Evolutionary conservation across 2,329 filamentous ascomycete genomes (phyloP).

Genomic region (Knufia fluminis): DNA sequence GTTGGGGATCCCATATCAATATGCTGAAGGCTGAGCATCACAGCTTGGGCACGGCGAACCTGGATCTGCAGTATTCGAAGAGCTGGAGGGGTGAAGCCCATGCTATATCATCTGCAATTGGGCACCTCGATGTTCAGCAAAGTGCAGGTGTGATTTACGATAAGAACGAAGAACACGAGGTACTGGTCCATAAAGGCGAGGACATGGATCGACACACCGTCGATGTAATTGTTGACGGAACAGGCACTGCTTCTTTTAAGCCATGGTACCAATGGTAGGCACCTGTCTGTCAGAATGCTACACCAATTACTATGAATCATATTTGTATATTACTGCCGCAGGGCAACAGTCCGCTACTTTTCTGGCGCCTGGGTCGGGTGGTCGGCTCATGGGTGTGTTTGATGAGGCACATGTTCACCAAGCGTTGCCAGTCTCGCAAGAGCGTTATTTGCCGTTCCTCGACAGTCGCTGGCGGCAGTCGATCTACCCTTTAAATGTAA

Average conservation of each 20-base stretch:
- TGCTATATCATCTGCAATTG: background rate
- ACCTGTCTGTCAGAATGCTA: too few species aligned
- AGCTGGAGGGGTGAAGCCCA: background rate
- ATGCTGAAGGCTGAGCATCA: background rate
- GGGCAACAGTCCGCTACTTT: too few species aligned
- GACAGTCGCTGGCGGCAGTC: too few species aligned
- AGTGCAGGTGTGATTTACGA: background rate
- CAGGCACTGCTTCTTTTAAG: background rate
- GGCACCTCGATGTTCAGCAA: background rate
- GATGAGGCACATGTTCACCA: too few species aligned
- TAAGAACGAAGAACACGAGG: background rate
- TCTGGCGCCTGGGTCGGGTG: too few species aligned
- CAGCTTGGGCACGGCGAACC: background rate
- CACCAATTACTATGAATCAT: too few species aligned
- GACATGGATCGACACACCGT: background rate
- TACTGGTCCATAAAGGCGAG: background rate
- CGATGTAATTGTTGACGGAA: background rate
- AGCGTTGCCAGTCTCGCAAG: too few species aligned
- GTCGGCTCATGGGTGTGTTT: too few species aligned
- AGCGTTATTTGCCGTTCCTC: too few species aligned
- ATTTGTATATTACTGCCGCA: too few species aligned
- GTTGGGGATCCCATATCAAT: background rate
- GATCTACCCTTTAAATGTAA: too few species aligned
- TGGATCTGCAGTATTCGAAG: background rate
- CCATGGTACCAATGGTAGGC: slow-evolving; percentile 1